Conservation (phyloP, 192 early-diverging fungal species). For the Podila verticillata region DNA sequence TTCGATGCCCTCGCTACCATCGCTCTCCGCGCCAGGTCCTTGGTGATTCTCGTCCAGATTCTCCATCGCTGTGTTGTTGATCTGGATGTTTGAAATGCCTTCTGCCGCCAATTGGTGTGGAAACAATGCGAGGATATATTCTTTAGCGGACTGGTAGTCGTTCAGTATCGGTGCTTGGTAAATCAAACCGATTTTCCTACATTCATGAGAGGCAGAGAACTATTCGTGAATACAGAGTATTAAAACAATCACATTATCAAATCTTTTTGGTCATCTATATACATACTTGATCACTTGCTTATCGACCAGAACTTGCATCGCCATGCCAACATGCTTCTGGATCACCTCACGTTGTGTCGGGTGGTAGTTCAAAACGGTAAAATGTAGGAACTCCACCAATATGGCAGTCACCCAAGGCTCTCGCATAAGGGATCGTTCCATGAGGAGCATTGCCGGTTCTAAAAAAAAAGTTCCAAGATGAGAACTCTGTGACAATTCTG, state of each 20-base stretch:
- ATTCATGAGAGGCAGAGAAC: no score
- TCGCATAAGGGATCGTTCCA: slow-evolving; percentile 71
- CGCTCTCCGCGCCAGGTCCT: not conserved
- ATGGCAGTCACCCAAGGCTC: slow-evolving; percentile 73
- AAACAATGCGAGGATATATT: slow-evolving; percentile 23
- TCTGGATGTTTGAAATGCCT: slow-evolving; percentile 20
- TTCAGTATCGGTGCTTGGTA: slow-evolving; percentile 44
- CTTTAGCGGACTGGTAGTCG: slow-evolving; percentile 35
- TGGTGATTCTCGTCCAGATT: slow-evolving; percentile 10
- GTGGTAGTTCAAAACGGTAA: slow-evolving; percentile 66
- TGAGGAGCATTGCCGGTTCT: slow-evolving; percentile 81
- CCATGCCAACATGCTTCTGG: slow-evolving; percentile 56
- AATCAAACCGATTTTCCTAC: slow-evolving; percentile 32
- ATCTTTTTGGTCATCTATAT: not conserved
- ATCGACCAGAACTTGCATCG: slow-evolving; percentile 66
- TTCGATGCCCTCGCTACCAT: slow-evolving; percentile 10
- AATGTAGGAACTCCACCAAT: slow-evolving; percentile 75
- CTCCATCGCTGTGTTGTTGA: slow-evolving; percentile 13
- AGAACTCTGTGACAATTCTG: no score
- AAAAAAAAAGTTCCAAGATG: not conserved
- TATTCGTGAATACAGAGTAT: no score
- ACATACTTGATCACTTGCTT: slow-evolving; percentile 73
- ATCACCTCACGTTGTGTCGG: slow-evolving; percentile 61
- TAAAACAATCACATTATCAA: no score
- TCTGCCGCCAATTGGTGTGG: slow-evolving; percentile 22